Evolutionary conservation across 1,139 yeast genomes (phyloP).

Genomic region (Blastobotrys persicus): DNA sequence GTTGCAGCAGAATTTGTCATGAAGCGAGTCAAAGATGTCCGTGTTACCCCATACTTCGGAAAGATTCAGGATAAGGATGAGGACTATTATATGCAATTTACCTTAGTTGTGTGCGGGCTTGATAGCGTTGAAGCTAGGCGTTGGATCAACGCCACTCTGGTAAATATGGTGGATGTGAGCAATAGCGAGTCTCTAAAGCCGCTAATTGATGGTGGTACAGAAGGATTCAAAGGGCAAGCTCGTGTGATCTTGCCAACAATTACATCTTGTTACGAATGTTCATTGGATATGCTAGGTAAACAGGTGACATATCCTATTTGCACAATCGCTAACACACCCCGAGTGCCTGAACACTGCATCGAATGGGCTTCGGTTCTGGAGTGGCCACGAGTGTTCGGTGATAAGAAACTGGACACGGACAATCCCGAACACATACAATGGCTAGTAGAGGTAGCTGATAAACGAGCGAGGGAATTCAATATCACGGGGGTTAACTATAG

Average conservation of each 20-base stretch:
- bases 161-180: slow-evolving; percentile 54
- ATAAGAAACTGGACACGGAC: slow-evolving; percentile 62
- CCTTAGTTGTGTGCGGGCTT: slow-evolving; percentile 78
- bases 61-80: slow-evolving; percentile 69
- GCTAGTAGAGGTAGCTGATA: slow-evolving; percentile 55
- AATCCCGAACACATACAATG: slow-evolving; percentile 62
- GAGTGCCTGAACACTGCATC: slow-evolving; percentile 91
- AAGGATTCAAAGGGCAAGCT: slow-evolving; percentile 90
- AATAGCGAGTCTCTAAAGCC: slow-evolving; percentile 65
- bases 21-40: slow-evolving; percentile 47
- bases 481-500: slow-evolving; percentile 70
- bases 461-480: slow-evolving; percentile 61
- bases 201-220: slow-evolving; percentile 92
- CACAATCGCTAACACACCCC: slow-evolving; percentile 90
- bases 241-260: slow-evolving; percentile 83
- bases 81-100: slow-evolving; percentile 66
- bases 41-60: slow-evolving; percentile 58
- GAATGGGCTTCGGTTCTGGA: slow-evolving; percentile 84
- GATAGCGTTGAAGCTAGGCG: slow-evolving; percentile 90
- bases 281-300: slow-evolving; percentile 70
- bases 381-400: slow-evolving; percentile 59
- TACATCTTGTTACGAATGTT: slow-evolving; percentile 91
- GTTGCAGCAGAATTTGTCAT: slow-evolving; percentile 68
- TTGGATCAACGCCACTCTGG: slow-evolving; percentile 81
- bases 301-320: slow-evolving; percentile 83